Evolutionary conservation across 1,284 basidiomycete genomes (phyloP), one percentile per base, ranked within the genome.

Genomic region (Peniophora sp.): DNA sequence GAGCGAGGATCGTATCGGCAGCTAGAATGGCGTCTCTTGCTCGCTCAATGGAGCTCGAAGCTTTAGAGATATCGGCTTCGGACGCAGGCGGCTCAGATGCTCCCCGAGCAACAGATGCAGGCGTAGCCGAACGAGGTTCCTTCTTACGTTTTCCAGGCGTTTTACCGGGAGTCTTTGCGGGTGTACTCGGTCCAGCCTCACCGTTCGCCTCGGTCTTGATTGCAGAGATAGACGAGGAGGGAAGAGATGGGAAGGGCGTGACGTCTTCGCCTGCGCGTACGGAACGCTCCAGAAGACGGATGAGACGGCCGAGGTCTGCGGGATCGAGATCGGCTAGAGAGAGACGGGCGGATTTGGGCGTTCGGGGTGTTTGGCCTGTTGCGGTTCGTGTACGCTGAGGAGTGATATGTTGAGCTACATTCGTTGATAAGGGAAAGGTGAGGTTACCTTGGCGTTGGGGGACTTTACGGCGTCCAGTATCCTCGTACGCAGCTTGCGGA

Each of bases 1-100:
- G 66, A 0, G 83, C 78, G 52, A 97, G 75, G 55, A 81, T 85
- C 58, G 89, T 92, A 59, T 94, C 88, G 0, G 90, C 89, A 3
- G 90, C 90, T 8, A 89, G 59, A 2, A 90, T 75, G 45, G 85
- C 86, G 57, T 90, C 84, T 39, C 77, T 71, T 3, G 83, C 82
- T 20, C 75, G 59, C 49, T 84, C 79, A 34, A 92, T 65, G 12
- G 65, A 62, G 41, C 63, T 63, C 1, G 75, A 65, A 11, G 87
- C 57, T 22, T 67, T 70, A 19, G 78, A 77, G 24, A 81, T 64
- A 50, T 85, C 81, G 2, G 67, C 65, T 5, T 77, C 74, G 1
- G 74, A 71, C 27, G 16, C 38, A 41, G 76, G 58, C 17, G 67
- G 68, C 51, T 59, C 57, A 55, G 54, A 41, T 16, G 38, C n/a